Base-by-base conservation (phyloP, 768 basidiomycete genomes). In the Leccinum longicurvipes region DNA sequence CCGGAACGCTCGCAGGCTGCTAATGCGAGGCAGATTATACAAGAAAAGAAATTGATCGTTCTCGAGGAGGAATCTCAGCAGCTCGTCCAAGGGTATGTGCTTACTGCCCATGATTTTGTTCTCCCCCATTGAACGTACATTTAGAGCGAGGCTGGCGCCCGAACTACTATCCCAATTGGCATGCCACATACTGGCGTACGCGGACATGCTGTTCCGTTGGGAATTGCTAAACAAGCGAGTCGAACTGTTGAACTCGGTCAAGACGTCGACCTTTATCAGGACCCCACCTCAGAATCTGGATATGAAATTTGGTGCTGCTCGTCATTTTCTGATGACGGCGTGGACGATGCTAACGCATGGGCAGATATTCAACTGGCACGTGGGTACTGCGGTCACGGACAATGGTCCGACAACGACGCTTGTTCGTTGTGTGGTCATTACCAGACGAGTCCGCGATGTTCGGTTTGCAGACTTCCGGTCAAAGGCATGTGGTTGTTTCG, bases 161-260 rank as follows among this genome's bases (percentile, higher is more conserved):
- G 68, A 61, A 21, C 57, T 73, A 23, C 75, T 82, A 21, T 70
- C 74, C 19, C 80, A 78, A 53, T 58, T 79, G 32, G 65, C 75
- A 21, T 72, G 67, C 8, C 89, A 93, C 67, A 75, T 93, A 21
- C 71, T 83, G 42, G 76, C 78, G 1, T 94, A 93, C 65, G 87
- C 88, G 6, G 89, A 93, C 54, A 73, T 87, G 59, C 74, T 94
- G 23, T 82, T 83, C 60, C 74, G 84, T 44, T 94, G 92, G 93
- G 73, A 82, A 58, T 67, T 91, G 51, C 74, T 81, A 61, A 77
- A 83, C 39, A 88, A 91, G 66, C 82, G 91, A 3, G 71, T 85
- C 17, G 89, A 91, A 60, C 76, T 93, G 1, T 71, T 93, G 54
- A 89, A 89, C 59, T 76, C 81, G n/a, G 77, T 86, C 21, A 76